Base-by-base conservation (phyloP, 768 basidiomycete genomes). In the Epithele typhae region DNA sequence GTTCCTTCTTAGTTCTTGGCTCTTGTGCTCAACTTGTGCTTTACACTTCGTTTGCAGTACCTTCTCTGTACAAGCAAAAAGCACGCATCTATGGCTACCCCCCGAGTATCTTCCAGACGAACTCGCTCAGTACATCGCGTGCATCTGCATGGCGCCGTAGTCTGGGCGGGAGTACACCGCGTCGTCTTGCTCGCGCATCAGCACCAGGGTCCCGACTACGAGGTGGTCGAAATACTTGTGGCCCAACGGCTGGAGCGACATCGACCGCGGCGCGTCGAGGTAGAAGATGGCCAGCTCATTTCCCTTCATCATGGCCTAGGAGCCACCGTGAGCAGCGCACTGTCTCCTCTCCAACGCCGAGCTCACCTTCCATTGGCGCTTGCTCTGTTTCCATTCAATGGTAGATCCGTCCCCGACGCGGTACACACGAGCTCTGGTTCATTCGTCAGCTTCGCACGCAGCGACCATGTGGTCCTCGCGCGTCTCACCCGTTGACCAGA, bases 151-250 rank as follows among this genome's bases (percentile, higher is more conserved):
- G 7, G 27, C 14, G 8, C 14, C 27, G 40, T 44, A 14, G 40
- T 23, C 32, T 25, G 36, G 17, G 19, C 45, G 23, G 5, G 49
- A 4, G 41, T 53, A 34, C 43, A 46, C 30, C 18, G 24, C 15
- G 9, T 44, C 46, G 24, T 52, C 51, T 46, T 54, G 51, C 43
- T 60, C 57, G 33, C 59, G 52, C 59, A 58, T 57, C 32, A 60
- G 40, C 19, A 60, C 51, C 36, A 60, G 22, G 21, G 54, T 41
- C 21, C 47, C 53, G 18, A 58, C 37, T 40, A 60, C 47, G 18
- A 60, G 21, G 39, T 58, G 55, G 49, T 60, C 59, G 25, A 56
- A 51, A 8, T 51, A 46, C 21, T 40, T 43, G 32, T 58, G 55
- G 5, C 39, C 59, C 24, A 46, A 30, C 11, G 59, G 59, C 45